Evolutionary conservation across 108 stramenopile species (phyloP).

Genomic region (Nannochloropsis gaditana): DNA sequence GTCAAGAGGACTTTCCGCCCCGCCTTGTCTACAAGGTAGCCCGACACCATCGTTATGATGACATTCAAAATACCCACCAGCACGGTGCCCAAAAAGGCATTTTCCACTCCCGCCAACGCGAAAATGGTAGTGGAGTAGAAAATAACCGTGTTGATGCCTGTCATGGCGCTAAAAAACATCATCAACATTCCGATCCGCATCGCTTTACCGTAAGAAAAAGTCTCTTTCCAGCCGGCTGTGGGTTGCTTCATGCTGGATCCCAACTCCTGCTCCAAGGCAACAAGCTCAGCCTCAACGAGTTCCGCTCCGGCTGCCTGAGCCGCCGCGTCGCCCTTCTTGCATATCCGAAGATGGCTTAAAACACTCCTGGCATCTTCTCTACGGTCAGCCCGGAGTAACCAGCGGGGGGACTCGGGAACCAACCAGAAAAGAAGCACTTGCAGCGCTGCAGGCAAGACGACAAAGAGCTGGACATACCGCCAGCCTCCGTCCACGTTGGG

Average conservation of each 20-base stretch:
- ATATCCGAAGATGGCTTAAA: conserved; percentile 22
- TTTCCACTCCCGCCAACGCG: conserved; percentile 66
- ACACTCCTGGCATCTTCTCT: conserved; percentile 30
- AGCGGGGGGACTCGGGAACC: conserved; percentile 53
- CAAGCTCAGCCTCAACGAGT: conserved; percentile 23
- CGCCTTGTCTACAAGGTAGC: conserved; percentile 36
- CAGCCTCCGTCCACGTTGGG: conserved; percentile 51
- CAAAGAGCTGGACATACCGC: conserved; percentile 45
- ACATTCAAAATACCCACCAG: conserved; percentile 37
- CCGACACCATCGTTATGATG: conserved; percentile 35
- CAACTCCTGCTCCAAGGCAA: conserved; percentile 25
- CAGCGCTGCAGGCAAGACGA: conserved; percentile 32
- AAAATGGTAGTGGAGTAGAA: conserved; percentile 78
- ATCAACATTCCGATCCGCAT: conserved; percentile 67
- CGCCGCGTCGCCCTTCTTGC: conserved; percentile 23
- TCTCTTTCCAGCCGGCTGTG: neutral
- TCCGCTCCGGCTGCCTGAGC: conserved; percentile 26
- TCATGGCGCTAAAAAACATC: conserved; percentile 68
- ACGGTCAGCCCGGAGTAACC: conserved; percentile 43
- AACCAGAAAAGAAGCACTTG: conserved; percentile 32
- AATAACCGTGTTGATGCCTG: conserved; percentile 86
- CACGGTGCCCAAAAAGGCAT: conserved; percentile 45
- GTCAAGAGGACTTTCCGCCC: conserved; percentile 44
- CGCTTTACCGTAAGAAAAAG: conserved; percentile 42
- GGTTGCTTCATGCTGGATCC: conserved; percentile 6